Percentiles rank a stretch among this genome's conserved stretches.
Evolutionary conservation across 2,329 filamentous ascomycete genomes (phyloP).

Genomic region (Xylaria sp.): DNA sequence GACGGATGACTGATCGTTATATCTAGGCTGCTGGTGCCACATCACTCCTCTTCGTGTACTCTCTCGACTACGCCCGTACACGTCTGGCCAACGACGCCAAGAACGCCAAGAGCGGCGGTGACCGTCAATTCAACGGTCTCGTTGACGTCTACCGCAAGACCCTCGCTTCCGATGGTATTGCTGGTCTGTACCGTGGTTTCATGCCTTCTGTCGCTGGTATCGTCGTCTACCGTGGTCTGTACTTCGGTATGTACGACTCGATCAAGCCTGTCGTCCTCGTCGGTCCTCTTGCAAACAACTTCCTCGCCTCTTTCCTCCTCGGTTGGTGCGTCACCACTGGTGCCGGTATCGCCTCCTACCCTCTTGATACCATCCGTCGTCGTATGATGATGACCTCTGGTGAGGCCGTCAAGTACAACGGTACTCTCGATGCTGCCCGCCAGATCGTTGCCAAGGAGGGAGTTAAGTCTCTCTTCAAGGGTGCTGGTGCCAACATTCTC

Average conservation of each 20-base stretch:
- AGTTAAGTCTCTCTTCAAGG: conserved; percentile 99
- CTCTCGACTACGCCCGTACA: conserved; percentile 99
- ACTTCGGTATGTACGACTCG: conserved; percentile 99
- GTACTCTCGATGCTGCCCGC: conserved; percentile 91
- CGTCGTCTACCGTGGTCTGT: conserved; percentile 99
- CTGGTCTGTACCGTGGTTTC: conserved; percentile 99
- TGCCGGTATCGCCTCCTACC: conserved; percentile 99
- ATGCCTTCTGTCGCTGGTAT: conserved; percentile 99
- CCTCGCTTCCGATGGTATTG: conserved; percentile 96
- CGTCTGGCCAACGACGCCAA: conserved; percentile 99
- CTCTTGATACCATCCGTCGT: conserved; percentile 99
- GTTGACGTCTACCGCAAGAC: conserved; percentile 99
- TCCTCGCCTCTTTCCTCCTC: conserved; percentile 98
- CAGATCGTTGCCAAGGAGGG: conserved; percentile 99
- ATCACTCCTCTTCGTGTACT: conserved; percentile 99
- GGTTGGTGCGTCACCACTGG: conserved; percentile 99
- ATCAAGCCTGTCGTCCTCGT: conserved; percentile 98
- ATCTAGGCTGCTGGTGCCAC: conserved; percentile 93
- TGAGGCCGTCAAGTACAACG: conserved; percentile 99
- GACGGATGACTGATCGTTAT: conserved; percentile 21
- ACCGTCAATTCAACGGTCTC: conserved; percentile 99
- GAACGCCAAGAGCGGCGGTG: conserved; percentile 95
- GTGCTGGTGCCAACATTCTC: conserved; percentile 99
- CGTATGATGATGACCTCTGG: conserved; percentile 99
- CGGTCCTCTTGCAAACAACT: conserved; percentile 94